phyloP scores from a whole-genome alignment of 306 rosid genomes.

The Adenanthera pavonina region DNA sequence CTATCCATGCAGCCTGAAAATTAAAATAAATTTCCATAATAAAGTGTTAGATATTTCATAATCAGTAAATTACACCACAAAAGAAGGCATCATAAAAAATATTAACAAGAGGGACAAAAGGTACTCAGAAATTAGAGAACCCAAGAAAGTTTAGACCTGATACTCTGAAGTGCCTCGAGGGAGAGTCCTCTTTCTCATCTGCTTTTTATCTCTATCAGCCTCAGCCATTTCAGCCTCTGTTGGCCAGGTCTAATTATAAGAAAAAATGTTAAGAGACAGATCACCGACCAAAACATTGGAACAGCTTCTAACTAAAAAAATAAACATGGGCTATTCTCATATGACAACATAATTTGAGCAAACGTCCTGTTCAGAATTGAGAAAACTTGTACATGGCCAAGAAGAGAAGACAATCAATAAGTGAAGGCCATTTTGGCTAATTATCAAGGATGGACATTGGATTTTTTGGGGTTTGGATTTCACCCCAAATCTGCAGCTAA shows the following conservation, averaged over 20 bases:
- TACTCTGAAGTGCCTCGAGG: slow-evolving; percentile 94
- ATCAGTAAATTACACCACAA: slow-evolving; percentile 6
- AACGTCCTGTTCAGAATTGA: neutral
- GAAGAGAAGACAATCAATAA: neutral
- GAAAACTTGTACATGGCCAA: neutral
- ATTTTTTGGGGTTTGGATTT: neutral
- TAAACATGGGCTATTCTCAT: slow-evolving; percentile 2
- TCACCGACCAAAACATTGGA: neutral
- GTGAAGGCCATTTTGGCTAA: slow-evolving; percentile 10
- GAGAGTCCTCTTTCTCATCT: slow-evolving; percentile 60
- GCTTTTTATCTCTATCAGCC: slow-evolving; percentile 64
- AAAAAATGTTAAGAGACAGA: slow-evolving; percentile 18
- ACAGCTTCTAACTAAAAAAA: slow-evolving; percentile 1
- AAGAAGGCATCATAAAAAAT: neutral
- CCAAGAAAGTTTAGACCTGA: slow-evolving; percentile 61
- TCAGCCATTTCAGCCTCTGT: slow-evolving; percentile 79
- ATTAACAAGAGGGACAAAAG: neutral
- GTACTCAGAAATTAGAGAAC: slow-evolving; percentile 20
- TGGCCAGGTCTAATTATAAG: slow-evolving; percentile 85
- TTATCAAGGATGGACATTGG: neutral
- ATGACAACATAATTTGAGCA: slow-evolving; percentile 4
- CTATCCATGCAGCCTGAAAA: slow-evolving; percentile 91
- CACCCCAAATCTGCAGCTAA: neutral
- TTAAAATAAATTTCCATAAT: slow-evolving; percentile 28
- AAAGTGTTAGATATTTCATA: slow-evolving; percentile 12